Evolutionary conservation across 2,329 filamentous ascomycete genomes (phyloP).

Genomic region (Sporothrix brasiliensis): DNA sequence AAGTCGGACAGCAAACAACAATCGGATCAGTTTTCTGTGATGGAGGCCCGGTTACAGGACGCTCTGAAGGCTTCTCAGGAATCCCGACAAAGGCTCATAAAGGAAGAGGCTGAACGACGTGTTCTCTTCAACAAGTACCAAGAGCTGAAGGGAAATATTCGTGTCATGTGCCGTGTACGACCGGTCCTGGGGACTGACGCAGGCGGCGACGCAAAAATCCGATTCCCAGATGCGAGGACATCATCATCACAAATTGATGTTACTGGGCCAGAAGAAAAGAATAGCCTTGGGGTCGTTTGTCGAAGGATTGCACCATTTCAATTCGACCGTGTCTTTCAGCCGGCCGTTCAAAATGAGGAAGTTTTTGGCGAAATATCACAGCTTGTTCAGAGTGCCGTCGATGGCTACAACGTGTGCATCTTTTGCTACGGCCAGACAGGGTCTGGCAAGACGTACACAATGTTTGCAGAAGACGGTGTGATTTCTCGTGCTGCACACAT

Average conservation of each 20-base stretch:
- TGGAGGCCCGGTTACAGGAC: constrained; percentile 78
- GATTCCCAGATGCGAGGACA: constrained; percentile 80
- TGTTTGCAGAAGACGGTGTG: constrained; percentile 90
- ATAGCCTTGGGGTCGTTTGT: constrained; percentile 72
- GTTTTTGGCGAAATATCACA: constrained; percentile 97
- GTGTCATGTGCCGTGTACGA: constrained; percentile 94
- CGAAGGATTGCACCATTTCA: constrained; percentile 83
- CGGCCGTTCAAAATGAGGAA: constrained; percentile 74
- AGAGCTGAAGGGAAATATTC: constrained; percentile 96
- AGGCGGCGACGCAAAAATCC: constrained; percentile 70
- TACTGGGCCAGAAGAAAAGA: constrained; percentile 80
- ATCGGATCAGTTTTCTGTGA: constrained; percentile 78
- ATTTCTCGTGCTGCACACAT: constrained; percentile 91
- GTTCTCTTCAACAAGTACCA: constrained; percentile 98
- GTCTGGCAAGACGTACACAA: constrained; percentile 94
- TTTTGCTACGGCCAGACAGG: constrained; percentile 98
- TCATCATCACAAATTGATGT: constrained; percentile 85
- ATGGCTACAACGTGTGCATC: constrained; percentile 98
- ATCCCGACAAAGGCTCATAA: constrained; percentile 79
- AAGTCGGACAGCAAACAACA: constrained; percentile 89
- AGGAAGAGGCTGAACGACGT: constrained; percentile 85
- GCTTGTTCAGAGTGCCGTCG: constrained; percentile 90
- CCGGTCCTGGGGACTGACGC: constrained; percentile 65
- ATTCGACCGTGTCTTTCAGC: constrained; percentile 91
- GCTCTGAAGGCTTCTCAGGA: constrained; percentile 70